These are phyloP conservation scores for Meyerozyma elateridarum DNA, from an alignment of 1,139 yeast species.

Conservation along the genomic window DNA sequence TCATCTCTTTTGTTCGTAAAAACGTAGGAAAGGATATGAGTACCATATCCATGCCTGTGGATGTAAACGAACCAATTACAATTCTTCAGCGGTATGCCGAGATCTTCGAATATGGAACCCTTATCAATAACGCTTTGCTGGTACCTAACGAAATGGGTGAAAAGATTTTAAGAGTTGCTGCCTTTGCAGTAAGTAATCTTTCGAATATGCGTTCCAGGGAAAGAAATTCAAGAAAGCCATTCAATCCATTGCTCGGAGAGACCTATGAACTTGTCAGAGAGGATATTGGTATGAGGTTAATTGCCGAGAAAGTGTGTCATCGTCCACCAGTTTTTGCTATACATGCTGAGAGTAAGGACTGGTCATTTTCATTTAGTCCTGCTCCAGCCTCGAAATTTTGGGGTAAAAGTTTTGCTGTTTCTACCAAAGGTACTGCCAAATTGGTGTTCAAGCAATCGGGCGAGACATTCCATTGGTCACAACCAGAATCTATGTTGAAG, in stretches of 20 bases:
- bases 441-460: conserved; percentile 57
- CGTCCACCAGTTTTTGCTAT: conserved; percentile 81
- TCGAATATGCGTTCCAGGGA: conserved; percentile 70
- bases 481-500: conserved; percentile 77
- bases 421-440: conserved; percentile 64
- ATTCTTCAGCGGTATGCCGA: conserved; percentile 78
- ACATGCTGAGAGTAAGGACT: conserved; percentile 63
- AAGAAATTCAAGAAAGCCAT: conserved; percentile 80
- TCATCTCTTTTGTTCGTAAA: conserved; percentile 74
- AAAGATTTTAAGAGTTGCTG: conserved; percentile 64
- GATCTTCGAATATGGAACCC: conserved; percentile 65
- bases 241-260: conserved; percentile 87
- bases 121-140: conserved; percentile 59
- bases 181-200: conserved; percentile 75
- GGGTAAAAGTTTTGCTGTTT: conserved; percentile 89
- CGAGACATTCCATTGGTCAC: conserved; percentile 72
- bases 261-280: conserved; percentile 81
- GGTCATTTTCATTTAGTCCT: conserved; percentile 76
- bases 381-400: conserved; percentile 87
- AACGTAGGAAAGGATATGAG: conserved; percentile 90
- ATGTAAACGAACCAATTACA: conserved; percentile 86
- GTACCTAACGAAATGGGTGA: conserved; percentile 46
- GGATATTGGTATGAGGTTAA: conserved; percentile 61
- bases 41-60: conserved; percentile 89
- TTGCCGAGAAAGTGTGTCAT: conserved; percentile 78